Conservation (phyloP, 192 early-diverging fungal genomes). For the Piromyces sp. region DNA sequence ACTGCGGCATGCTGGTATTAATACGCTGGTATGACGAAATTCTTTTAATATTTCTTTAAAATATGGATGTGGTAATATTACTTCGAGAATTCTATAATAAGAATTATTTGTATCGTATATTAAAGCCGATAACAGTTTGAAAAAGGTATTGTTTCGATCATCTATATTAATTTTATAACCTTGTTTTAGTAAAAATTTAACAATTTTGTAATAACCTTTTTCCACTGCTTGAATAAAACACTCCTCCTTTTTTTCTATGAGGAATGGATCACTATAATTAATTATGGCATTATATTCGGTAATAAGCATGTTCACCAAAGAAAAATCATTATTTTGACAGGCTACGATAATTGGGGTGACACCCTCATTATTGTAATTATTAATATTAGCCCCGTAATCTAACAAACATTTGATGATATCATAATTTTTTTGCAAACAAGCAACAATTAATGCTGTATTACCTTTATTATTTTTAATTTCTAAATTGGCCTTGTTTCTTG, state of each 20-base stretch:
- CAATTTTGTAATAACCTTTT: background rate
- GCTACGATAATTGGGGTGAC: background rate
- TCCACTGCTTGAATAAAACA: background rate
- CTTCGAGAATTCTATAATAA: background rate
- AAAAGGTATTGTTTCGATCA: background rate
- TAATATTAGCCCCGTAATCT: background rate
- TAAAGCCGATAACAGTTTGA: background rate
- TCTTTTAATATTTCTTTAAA: background rate
- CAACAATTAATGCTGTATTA: background rate
- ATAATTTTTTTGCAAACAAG: background rate
- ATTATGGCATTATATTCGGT: background rate
- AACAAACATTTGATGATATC: background rate
- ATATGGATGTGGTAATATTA: background rate
- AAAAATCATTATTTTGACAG: background rate
- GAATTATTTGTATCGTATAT: background rate
- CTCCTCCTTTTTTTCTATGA: background rate
- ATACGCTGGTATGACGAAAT: background rate
- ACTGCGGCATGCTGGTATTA: background rate
- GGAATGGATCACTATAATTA: background rate
- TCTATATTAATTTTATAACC: background rate
- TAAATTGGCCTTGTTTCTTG: background rate
- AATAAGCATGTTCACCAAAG: background rate
- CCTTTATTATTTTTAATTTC: background rate
- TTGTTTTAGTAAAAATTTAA: background rate
- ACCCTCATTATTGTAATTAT: background rate